Conservation (phyloP, 805 yeast species). For the Kazachstania bromeliacearum region DNA sequence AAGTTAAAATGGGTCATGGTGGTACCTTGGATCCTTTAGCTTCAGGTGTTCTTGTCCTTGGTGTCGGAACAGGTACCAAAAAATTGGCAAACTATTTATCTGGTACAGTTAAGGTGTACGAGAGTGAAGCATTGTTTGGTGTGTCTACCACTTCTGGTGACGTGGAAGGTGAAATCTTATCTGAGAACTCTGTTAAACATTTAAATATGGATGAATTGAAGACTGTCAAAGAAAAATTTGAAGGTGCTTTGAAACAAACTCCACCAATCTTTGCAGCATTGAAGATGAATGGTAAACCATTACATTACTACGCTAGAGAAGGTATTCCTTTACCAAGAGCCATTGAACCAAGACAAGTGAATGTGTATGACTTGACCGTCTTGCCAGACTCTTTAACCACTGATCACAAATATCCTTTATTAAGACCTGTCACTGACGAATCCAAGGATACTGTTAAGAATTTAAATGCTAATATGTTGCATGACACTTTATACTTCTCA, state of each 20-base stretch:
- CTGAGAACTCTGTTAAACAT: conserved; percentile 47
- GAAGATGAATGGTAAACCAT: conserved; percentile 87
- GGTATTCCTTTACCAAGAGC: conserved; percentile 76
- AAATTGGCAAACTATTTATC: conserved; percentile 59
- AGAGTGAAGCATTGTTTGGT: conserved; percentile 79
- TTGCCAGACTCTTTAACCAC: conserved; percentile 39
- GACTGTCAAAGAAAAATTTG: conserved; percentile 48
- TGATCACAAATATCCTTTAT: conserved; percentile 46
- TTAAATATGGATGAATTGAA: conserved; percentile 45
- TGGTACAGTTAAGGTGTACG: conserved; percentile 70
- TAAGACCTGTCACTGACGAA: conserved; percentile 29
- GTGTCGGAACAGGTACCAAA: conserved; percentile 90
- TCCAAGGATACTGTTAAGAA: conserved; percentile 20
- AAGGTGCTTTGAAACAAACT: conserved; percentile 77
- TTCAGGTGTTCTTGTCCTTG: conserved; percentile 85
- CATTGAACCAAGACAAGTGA: conserved; percentile 69
- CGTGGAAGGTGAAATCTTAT: conserved; percentile 71
- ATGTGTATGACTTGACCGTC: conserved; percentile 45
- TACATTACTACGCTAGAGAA: conserved; percentile 88
- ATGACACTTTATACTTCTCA: conserved; percentile 53
- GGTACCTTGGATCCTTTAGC: conserved; percentile 96
- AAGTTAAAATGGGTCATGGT: conserved; percentile 93
- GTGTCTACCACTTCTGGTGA: conserved; percentile 91
- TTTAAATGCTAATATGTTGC: conserved; percentile 47
- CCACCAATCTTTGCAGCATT: conserved; percentile 95